Percentiles rank a stretch among this genome's conserved stretches.
These are phyloP conservation scores for Crassisporium funariophilum DNA, from an alignment of 768 basidiomycete genomes.

Conservation along the genomic window DNA sequence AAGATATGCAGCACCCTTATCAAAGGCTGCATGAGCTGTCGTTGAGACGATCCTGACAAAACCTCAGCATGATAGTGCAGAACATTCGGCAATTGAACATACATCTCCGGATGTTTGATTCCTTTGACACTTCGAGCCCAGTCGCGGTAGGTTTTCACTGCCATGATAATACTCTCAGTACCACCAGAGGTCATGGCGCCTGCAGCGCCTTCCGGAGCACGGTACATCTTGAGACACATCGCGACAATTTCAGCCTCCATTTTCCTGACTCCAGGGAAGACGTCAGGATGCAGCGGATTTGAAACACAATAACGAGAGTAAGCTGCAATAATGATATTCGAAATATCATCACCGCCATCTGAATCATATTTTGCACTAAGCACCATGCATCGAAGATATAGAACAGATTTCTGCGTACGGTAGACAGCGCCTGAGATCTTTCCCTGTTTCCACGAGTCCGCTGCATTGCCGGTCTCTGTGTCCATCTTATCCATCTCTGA, in stretches of 20 bases:
- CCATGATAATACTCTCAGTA: slow-evolving; percentile 96
- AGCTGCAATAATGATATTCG: slow-evolving; percentile 76
- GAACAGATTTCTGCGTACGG: slow-evolving; percentile 51
- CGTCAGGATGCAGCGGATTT: slow-evolving; percentile 91
- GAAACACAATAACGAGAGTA: slow-evolving; percentile 82
- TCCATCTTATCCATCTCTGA: slow-evolving; percentile 85
- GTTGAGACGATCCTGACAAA: slow-evolving; percentile 73
- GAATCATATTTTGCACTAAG: neutral
- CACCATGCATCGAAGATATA: neutral
- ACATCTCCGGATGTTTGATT: slow-evolving; percentile 94
- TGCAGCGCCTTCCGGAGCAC: slow-evolving; percentile 83
- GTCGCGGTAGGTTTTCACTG: slow-evolving; percentile 91
- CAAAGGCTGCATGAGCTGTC: slow-evolving; percentile 92
- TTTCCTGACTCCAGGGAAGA: slow-evolving; percentile 90
- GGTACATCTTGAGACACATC: slow-evolving; percentile 85
- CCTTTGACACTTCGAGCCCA: slow-evolving; percentile 88
- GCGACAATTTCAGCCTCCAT: slow-evolving; percentile 97
- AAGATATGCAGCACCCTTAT: slow-evolving; percentile 89
- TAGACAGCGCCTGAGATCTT: slow-evolving; percentile 87
- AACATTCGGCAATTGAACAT: slow-evolving; percentile 22
- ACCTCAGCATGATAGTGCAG: neutral
- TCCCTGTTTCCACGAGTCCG: slow-evolving; percentile 64
- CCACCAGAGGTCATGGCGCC: slow-evolving; percentile 95
- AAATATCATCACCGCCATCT: slow-evolving; percentile 86
- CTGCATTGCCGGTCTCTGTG: slow-evolving; percentile 42